A percentile compares a stretch with the other conserved stretches of the same genome.
These are phyloP conservation scores for Aspergillus sp. DNA, from an alignment of 2,329 filamentous ascomycete genomes.

Conservation along the genomic window DNA sequence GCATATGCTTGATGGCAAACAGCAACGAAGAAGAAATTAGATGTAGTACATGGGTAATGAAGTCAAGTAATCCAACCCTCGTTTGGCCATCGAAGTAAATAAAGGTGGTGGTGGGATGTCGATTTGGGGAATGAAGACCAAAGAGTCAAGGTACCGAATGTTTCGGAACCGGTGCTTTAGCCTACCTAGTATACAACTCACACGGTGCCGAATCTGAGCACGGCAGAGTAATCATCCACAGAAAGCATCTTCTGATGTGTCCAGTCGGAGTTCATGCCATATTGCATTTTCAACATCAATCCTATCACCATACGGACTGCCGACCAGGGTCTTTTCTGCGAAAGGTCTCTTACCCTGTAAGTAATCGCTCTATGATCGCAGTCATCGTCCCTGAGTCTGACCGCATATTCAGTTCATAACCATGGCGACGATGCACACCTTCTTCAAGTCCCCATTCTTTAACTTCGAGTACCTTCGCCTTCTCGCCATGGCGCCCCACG, in stretches of 20 bases:
- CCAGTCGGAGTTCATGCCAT: neutral
- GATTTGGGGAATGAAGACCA: neutral
- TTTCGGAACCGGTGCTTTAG: constrained; percentile 2
- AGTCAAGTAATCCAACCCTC: neutral
- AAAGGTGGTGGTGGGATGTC: neutral
- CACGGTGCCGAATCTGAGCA: neutral
- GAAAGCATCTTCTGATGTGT: neutral
- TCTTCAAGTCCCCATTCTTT: no score
- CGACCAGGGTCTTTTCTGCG: neutral
- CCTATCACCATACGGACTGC: neutral
- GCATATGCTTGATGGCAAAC: neutral
- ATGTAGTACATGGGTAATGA: neutral
- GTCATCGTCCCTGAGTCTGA: neutral
- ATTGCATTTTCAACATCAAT: neutral
- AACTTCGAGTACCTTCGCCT: no score
- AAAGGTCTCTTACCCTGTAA: neutral
- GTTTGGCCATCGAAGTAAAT: neutral
- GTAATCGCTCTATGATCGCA: neutral
- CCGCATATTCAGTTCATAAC: neutral
- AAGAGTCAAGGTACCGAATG: neutral
- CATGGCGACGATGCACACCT: constrained; percentile 27
- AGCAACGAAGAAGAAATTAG: neutral
- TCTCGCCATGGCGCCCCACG: no score
- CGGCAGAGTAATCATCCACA: neutral
- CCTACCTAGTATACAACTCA: neutral